A percentile compares a stretch with the other conserved stretches of the same genome.
Conservation (phyloP, 169 alveolate species). For the Plasmodium blacklocki region DNA sequence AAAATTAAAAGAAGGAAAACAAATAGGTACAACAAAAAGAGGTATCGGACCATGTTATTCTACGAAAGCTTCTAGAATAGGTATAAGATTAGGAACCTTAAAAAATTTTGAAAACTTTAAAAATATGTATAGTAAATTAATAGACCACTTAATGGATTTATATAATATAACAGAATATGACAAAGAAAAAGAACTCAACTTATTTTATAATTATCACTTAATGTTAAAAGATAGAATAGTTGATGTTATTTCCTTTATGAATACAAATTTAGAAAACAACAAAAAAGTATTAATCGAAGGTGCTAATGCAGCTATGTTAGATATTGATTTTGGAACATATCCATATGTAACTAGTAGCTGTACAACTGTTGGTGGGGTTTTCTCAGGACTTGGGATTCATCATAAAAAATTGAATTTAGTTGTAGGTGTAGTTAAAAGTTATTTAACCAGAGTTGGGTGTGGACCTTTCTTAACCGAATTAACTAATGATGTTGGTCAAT, state of each 20-base stretch:
- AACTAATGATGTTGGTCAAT: slow-evolving; percentile 82
- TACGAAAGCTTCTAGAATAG: slow-evolving; percentile 91
- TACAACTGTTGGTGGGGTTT: slow-evolving; percentile 83
- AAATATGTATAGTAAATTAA: slow-evolving; percentile 79
- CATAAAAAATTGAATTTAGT: slow-evolving; percentile 76
- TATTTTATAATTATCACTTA: slow-evolving; percentile 83
- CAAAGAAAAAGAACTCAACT: slow-evolving; percentile 85
- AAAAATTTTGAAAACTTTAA: slow-evolving; percentile 85
- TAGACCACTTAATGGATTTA: slow-evolving; percentile 77
- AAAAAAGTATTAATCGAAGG: slow-evolving; percentile 80
- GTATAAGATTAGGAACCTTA: slow-evolving; percentile 91
- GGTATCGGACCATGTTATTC: slow-evolving; percentile 97
- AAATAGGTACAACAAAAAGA: slow-evolving; percentile 95
- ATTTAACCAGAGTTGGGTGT: slow-evolving; percentile 97
- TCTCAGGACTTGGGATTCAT: slow-evolving; percentile 82
- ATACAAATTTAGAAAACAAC: slow-evolving; percentile 82
- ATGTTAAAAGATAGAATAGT: slow-evolving; percentile 86
- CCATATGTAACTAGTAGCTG: slow-evolving; percentile 86
- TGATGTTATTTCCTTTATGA: slow-evolving; percentile 85
- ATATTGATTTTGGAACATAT: slow-evolving; percentile 84
- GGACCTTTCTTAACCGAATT: slow-evolving; percentile 98
- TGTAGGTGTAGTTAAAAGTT: slow-evolving; percentile 94
- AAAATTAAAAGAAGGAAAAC: slow-evolving; percentile 78
- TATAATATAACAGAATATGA: slow-evolving; percentile 81
- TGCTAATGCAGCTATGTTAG: slow-evolving; percentile 87